Evolutionary conservation across 2,329 filamentous ascomycete species (phyloP).

Genomic region (Colletotrichum acutatum): DNA sequence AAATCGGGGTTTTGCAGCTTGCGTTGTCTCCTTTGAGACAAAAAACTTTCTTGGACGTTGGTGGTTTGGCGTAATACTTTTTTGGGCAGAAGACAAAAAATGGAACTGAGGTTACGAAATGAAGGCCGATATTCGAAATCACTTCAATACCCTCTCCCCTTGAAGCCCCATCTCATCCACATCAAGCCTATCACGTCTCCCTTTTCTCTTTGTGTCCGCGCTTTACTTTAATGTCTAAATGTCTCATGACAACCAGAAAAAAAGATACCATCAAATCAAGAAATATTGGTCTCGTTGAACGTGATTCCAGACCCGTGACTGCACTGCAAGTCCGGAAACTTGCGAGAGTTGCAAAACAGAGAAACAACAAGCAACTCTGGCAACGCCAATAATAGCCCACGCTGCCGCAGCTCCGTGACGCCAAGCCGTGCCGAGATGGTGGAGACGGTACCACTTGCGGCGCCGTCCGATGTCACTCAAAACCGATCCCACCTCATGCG

Average conservation of each 20-base stretch:
- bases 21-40: not conserved
- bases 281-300: too few relatives aligned
- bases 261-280: not conserved
- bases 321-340: not conserved
- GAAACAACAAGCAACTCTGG: not conserved
- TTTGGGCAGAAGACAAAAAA: not conserved
- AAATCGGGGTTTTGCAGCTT: not conserved
- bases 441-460: slow-evolving; percentile 25
- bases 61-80: slow-evolving; percentile 6
- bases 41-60: not conserved
- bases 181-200: not conserved
- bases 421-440: slow-evolving; percentile 33
- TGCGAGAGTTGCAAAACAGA: not conserved
- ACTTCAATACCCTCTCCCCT: not conserved
- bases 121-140: not conserved
- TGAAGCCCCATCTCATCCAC: not conserved
- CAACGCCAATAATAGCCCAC: slow-evolving; percentile 22
- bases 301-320: not conserved
- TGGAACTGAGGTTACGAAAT: not conserved
- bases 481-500: slow-evolving; percentile 15
- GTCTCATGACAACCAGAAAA: not conserved
- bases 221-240: not conserved
- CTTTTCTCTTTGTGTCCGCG: not conserved
- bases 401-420: slow-evolving; percentile 33
- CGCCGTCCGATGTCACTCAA: slow-evolving; percentile 19